Base-by-base conservation (phyloP, 225 moss, liverwort and hornwort species). In the Marchantia polymorpha region DNA sequence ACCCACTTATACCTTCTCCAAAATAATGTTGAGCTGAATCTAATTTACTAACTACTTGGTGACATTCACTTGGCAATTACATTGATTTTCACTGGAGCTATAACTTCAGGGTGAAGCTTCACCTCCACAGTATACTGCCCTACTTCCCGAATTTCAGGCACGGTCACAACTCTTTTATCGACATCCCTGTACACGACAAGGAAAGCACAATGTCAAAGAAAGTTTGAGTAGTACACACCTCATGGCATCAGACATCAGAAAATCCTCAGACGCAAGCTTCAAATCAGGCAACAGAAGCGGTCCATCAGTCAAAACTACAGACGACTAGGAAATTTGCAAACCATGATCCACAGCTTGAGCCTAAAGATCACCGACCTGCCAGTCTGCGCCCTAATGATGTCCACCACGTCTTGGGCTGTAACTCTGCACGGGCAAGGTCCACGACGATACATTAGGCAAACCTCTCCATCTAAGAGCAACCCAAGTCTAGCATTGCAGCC, bases 91-190 rank as follows among this genome's bases (percentile, higher is more conserved):
- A 94, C 93, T 84, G 90, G 92, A 63, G 97, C 94, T 27, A 78
- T 79, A 54, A 97, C 97, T 64, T 97, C 97, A 25, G 89, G 85
- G 75, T 94, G 97, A 64, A 97, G 83, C 83, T 94, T 97, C 20
- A 97, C 81, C 85, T 97, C 94, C 74, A 93, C 94, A 64, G 88
- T 82, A 64, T 94, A 97, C 81, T 90, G 91, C 26, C 96, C 94
- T 17, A 89, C 79, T 90, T 97, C 94, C 17, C 96, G 92, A 64
- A 97, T 91, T 77, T 97, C 94, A 50, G 96, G 96, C 63, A 97
- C 81, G 20, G 94, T 93, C 61, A 97, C 93, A 83, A 93, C 91
- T 69, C 94, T 86, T 84, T 97, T 97, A 76, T 97, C 96, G 64
- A 97, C 88, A 52, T 97, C 94, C 87, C 88, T 91, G 86, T 73